Conservation (phyloP, 495 filamentous ascomycete species). For the Talaromyces wortmannii region DNA sequence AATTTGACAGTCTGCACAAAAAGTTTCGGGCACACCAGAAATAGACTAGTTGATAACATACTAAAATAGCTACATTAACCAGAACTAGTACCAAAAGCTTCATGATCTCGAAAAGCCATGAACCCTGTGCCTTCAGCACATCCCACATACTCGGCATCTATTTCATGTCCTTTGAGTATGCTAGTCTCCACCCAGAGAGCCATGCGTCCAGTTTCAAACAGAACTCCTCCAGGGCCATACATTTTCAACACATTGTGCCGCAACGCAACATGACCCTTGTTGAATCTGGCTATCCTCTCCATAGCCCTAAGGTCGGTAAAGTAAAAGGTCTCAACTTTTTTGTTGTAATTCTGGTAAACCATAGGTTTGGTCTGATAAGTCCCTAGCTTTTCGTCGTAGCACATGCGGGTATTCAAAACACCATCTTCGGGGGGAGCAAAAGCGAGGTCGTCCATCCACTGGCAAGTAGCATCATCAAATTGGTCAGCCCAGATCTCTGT, state of each 20-base stretch:
- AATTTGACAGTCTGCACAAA: too few species aligned
- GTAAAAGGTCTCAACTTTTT: slow-evolving; percentile 20
- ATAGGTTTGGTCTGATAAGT: background rate
- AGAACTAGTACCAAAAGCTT: too few species aligned
- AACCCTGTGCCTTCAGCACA: slow-evolving; percentile 22
- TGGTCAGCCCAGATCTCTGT: slow-evolving; percentile 14
- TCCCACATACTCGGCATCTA: slow-evolving; percentile 25
- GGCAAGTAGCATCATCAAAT: slow-evolving; percentile 11
- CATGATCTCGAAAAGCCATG: slow-evolving; percentile 4
- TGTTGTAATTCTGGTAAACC: slow-evolving; percentile 10
- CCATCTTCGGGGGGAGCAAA: slow-evolving; percentile 10
- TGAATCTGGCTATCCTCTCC: slow-evolving; percentile 13
- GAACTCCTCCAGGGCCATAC: slow-evolving; percentile 17
- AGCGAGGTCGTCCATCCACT: slow-evolving; percentile 18
- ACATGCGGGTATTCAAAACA: slow-evolving; percentile 11
- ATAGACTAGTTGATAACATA: too few species aligned
- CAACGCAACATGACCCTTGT: slow-evolving; percentile 17
- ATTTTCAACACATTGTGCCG: slow-evolving; percentile 11
- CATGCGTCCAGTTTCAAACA: slow-evolving; percentile 7
- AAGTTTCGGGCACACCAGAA: too few species aligned
- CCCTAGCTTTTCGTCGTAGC: slow-evolving; percentile 10
- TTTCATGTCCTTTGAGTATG: slow-evolving; percentile 13
- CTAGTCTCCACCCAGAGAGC: slow-evolving; percentile 22
- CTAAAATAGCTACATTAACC: too few species aligned
- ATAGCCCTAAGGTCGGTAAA: slow-evolving; percentile 21